phyloP scores from a whole-genome alignment of 148 eudicot genomes.

The Gaultheria prostrata region DNA sequence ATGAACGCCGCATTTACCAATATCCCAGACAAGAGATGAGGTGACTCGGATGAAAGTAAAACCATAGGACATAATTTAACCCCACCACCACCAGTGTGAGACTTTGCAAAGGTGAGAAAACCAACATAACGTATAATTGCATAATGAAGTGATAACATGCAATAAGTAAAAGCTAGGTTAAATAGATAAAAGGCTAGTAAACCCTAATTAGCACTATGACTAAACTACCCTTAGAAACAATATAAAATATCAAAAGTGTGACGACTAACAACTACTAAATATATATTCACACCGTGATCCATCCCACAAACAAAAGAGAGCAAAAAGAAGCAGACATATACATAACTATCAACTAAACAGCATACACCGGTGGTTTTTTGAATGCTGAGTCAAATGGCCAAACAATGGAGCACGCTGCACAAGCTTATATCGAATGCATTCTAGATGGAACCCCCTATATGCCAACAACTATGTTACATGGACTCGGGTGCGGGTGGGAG shows the following conservation, averaged over 20 bases:
- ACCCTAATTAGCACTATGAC: no score
- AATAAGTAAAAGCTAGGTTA: no score
- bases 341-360: not conserved
- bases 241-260: no score
- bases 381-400: not conserved
- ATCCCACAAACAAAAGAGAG: not conserved
- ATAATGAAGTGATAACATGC: no score
- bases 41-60: not conserved
- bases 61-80: not conserved
- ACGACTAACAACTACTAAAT: no score
- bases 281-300: no score
- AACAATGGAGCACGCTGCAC: not conserved
- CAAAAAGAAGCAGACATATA: not conserved
- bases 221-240: no score
- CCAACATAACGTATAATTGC: no score
- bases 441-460: not conserved
- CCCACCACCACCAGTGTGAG: not conserved
- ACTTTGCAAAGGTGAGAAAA: no score
- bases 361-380: not conserved
- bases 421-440: not conserved
- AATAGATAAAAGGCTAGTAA: no score
- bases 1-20: not conserved
- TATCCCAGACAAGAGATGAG: not conserved
- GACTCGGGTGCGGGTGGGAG: no score
- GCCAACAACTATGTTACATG: no score